phyloP scores from a whole-genome alignment of 495 filamentous ascomycete genomes.

The Aspergillus carlsbadensis region DNA sequence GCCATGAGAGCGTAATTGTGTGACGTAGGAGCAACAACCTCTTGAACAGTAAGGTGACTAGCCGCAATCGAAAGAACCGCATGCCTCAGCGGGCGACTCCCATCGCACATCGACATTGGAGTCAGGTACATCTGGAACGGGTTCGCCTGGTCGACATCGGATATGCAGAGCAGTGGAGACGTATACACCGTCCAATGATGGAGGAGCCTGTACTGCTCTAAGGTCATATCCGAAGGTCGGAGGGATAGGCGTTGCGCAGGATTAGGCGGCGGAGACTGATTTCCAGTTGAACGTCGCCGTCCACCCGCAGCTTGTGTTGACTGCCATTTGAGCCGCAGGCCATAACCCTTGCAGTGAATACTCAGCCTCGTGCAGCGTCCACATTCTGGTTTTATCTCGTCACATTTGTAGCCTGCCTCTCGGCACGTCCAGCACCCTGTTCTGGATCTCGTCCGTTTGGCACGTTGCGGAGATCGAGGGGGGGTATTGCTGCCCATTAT shows the following conservation, averaged over 20 bases:
- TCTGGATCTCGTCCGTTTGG: not conserved
- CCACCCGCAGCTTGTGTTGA: not conserved
- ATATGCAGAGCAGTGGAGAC: not conserved
- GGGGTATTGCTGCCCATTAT: too few species aligned
- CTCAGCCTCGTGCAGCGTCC: not conserved
- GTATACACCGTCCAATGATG: not conserved
- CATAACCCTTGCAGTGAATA: not conserved
- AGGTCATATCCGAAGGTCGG: not conserved
- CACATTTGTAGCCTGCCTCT: not conserved
- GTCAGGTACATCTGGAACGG: not conserved
- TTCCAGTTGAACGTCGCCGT: not conserved
- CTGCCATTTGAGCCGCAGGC: not conserved
- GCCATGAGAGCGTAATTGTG: not conserved
- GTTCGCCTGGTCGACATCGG: not conserved
- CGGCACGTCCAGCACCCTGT: slow-evolving; percentile 1
- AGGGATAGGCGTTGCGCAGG: not conserved
- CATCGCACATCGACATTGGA: not conserved
- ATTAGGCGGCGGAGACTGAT: too few species aligned
- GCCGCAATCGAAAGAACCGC: not conserved
- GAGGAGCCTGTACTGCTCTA: not conserved
- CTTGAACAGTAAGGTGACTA: not conserved
- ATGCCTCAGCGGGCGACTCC: not conserved
- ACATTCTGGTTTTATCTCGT: not conserved
- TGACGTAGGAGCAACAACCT: too few species aligned
- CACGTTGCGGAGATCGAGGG: too few species aligned